phyloP scores from a whole-genome alignment of 176 grass and related monocot species.

The Eragrostis nindensis region DNA sequence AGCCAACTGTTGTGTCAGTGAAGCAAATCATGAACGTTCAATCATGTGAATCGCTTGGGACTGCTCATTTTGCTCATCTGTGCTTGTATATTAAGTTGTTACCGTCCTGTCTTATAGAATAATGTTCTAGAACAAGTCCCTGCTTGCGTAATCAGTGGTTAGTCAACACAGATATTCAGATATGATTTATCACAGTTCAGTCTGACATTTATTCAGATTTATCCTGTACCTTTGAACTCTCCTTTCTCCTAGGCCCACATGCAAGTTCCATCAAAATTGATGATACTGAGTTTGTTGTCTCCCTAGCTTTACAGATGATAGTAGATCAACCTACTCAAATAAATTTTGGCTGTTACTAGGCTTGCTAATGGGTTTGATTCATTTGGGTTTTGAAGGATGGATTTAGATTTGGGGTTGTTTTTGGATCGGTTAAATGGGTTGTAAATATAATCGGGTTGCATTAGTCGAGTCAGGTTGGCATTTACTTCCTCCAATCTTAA shows the following conservation, averaged over 20 bases:
- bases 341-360: not conserved
- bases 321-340: slow-evolving; percentile 4
- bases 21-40: not conserved
- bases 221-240: not conserved
- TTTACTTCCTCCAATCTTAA: too few relatives aligned
- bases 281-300: slow-evolving; percentile 18
- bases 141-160: not conserved
- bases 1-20: not conserved
- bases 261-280: not conserved
- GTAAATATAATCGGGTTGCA: too few relatives aligned
- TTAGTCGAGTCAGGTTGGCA: too few relatives aligned
- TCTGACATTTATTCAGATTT: not conserved
- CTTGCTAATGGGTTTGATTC: not conserved
- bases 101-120: not conserved
- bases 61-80: not conserved
- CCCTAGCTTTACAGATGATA: not conserved
- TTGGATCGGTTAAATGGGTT: too few relatives aligned
- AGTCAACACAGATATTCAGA: not conserved
- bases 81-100: slow-evolving; percentile 21
- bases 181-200: not conserved
- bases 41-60: not conserved
- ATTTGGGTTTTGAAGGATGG: too few relatives aligned
- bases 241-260: not conserved
- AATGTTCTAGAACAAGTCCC: not conserved
- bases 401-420: too few relatives aligned